These are phyloP conservation scores for Collariella sp. DNA, from an alignment of 495 filamentous ascomycete genomes.

Conservation along the genomic window DNA sequence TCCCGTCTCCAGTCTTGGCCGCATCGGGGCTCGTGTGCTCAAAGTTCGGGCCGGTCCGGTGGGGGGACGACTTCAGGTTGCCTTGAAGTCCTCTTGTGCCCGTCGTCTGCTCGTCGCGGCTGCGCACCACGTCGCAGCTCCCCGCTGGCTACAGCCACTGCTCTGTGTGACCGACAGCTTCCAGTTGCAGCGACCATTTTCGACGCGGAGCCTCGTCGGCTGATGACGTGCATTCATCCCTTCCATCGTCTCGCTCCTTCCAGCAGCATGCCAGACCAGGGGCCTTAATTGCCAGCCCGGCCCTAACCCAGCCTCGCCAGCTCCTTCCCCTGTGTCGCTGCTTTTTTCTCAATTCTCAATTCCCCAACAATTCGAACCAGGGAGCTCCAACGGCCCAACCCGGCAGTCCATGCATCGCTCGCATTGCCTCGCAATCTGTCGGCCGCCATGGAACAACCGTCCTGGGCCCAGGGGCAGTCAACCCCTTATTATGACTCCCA, in stretches of 20 bases:
- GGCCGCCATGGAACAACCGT: constrained; percentile 2
- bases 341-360: not conserved
- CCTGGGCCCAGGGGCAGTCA: not conserved
- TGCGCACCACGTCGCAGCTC: not conserved
- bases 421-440: not conserved
- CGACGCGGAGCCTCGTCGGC: too few species aligned
- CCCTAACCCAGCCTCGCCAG: not conserved
- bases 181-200: not conserved
- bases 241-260: not conserved
- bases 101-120: not conserved
- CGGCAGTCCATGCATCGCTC: not conserved
- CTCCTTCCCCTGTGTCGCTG: not conserved
- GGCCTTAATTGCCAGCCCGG: not conserved
- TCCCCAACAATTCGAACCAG: not conserved
- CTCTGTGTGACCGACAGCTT: not conserved
- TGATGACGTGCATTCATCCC: constrained; percentile 5
- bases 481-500: not conserved
- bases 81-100: too few species aligned
- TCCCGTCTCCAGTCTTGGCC: not conserved
- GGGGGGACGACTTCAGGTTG: not conserved
- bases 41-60: not conserved
- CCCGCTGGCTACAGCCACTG: not conserved
- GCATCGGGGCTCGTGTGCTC: not conserved
- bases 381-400: too few species aligned
- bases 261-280: not conserved